These are phyloP conservation scores for Beverwykella pulmonaria DNA, from an alignment of 495 filamentous ascomycete genomes.

Conservation along the genomic window DNA sequence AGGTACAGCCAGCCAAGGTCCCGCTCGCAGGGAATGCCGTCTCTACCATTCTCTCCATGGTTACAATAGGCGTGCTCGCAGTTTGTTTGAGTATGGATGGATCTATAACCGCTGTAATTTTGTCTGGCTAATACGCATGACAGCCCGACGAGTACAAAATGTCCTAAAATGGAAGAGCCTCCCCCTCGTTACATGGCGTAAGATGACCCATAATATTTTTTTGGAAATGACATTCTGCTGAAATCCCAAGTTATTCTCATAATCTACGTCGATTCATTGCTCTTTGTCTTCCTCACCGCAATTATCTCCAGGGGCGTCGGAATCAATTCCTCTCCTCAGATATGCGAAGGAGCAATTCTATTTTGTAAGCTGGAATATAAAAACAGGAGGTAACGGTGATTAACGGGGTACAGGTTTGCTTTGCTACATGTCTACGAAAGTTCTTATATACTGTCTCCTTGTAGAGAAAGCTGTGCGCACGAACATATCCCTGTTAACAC, in stretches of 20 bases:
- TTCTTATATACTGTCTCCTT: conserved; percentile 57
- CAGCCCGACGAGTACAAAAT: conserved; percentile 28
- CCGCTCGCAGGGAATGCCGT: conserved; percentile 46
- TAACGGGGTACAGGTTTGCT: conserved; percentile 26
- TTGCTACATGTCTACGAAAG: conserved; percentile 60
- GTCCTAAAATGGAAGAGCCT: conserved; percentile 51
- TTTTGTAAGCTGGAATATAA: conserved; percentile 45
- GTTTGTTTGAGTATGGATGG: conserved; percentile 51
- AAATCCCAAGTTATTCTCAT: conserved; percentile 50
- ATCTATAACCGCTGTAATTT: neutral
- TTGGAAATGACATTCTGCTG: neutral
- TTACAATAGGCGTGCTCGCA: conserved; percentile 50
- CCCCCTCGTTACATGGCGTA: conserved; percentile 53
- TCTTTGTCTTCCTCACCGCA: conserved; percentile 55
- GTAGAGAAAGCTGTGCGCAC: conserved; percentile 56
- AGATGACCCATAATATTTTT: conserved; percentile 29
- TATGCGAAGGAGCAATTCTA: conserved; percentile 55
- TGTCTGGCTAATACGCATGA: conserved; percentile 6
- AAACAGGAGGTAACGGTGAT: neutral
- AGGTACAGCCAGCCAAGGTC: neutral
- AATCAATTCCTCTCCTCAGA: conserved; percentile 46
- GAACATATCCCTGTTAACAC: neutral
- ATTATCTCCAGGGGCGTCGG: conserved; percentile 56
- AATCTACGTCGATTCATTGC: conserved; percentile 55
- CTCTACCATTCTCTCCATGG: conserved; percentile 50